Evolutionary conservation across 2,329 filamentous ascomycete species (phyloP), one percentile per base, ranked within the genome.

Genomic region (Lachnellula willkommii): DNA sequence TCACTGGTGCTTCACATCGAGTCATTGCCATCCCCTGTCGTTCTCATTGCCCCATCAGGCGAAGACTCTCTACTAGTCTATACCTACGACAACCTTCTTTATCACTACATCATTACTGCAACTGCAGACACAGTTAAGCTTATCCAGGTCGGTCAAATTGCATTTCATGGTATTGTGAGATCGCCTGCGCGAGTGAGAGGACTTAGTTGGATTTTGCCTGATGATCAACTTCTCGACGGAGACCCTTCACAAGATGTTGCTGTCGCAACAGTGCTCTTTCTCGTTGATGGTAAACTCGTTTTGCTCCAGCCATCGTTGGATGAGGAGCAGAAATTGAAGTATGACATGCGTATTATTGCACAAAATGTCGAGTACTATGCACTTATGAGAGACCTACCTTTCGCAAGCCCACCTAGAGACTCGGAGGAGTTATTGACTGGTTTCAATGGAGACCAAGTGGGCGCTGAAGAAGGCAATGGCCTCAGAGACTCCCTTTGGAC

Each of bases 201-300:
- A 9, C 83, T 99, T 42, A 96, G 91, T 73, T 99, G 94, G 94
- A 88, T 99, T 58, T 73, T 99, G 50, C 94, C 94, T 1, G 93
- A 97, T 65, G 85, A 85, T 59, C 94, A 99, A 70, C 77, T 96
- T 59, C 78, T 86, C 37, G 89, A 95, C 63, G 94, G 94, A 14
- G 94, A 99, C 69, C 94, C 94, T 11, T 95, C 94, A 0, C 90
- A 95, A 69, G 94, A 99, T 70, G 94, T 99, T 8, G 87, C 90
- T 12, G 88, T 93, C 53, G 94, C 94, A 7, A 95, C 91, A 0
- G 92, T 99, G 12, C 75, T 99, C 14, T 96, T 99, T 67, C 79
- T 99, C n/a, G 92, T 99, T 2, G 94, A 99, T 68, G 94, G 93
- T 32, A 99, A 99, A 70, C 82, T 99, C 20, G 94, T 97, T 11